Conservation (phyloP, 2,329 filamentous ascomycete species). For the Claviceps humidiphila region DNA sequence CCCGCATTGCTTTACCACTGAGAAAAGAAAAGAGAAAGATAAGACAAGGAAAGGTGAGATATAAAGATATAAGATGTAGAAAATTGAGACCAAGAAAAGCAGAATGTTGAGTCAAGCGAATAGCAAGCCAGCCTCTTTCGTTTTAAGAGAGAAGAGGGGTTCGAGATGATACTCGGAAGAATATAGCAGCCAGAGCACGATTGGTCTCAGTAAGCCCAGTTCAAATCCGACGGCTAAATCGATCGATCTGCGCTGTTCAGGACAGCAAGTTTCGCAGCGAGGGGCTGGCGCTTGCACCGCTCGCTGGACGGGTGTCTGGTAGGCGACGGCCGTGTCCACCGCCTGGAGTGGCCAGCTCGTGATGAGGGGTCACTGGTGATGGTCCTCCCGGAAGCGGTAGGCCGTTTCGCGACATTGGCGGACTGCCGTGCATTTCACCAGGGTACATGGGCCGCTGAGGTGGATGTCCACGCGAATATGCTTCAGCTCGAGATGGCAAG, state of each 20-base stretch:
- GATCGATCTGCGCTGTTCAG: constrained; percentile 18
- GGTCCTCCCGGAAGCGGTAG: constrained; percentile 11
- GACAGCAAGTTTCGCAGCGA: constrained; percentile 63
- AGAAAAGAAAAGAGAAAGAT: background rate
- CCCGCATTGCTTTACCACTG: background rate
- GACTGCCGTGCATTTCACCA: constrained; percentile 30
- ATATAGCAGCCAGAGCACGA: background rate
- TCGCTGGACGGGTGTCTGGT: constrained; percentile 33
- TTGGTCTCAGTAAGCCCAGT: background rate
- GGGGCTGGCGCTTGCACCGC: constrained; percentile 65
- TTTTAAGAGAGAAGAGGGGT: too few relatives aligned
- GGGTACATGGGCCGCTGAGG: constrained; percentile 29
- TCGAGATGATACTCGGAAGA: background rate
- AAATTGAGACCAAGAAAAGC: too few relatives aligned
- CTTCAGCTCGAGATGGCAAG: constrained; percentile 20
- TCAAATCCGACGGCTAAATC: background rate
- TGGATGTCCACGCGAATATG: constrained; percentile 28
- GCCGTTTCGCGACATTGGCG: constrained; percentile 30
- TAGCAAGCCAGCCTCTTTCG: too few relatives aligned
- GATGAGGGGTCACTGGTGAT: constrained; percentile 11
- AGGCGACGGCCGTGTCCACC: constrained; percentile 16
- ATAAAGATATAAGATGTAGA: background rate
- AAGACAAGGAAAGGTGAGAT: background rate
- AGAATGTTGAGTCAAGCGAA: too few relatives aligned
- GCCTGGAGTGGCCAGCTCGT: constrained; percentile 13